Percentiles rank a stretch among this genome's conserved stretches.
These are phyloP conservation scores for Eimeria maxima DNA, from an alignment of 169 alveolate genomes.

Conservation along the genomic window DNA sequence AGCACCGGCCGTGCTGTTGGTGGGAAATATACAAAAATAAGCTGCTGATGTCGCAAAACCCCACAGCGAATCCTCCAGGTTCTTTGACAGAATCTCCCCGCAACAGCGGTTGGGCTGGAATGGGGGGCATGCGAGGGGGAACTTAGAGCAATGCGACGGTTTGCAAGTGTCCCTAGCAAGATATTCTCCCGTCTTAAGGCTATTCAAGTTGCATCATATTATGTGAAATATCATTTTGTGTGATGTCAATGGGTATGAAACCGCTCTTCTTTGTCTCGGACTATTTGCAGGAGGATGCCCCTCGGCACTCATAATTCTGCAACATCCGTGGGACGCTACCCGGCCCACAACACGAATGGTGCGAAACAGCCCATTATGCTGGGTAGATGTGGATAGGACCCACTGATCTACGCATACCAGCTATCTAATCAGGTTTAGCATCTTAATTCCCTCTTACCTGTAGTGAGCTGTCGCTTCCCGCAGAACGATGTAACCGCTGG, in stretches of 20 bases:
- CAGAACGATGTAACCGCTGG: background rate
- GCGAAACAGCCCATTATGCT: background rate
- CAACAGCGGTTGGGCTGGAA: constrained; percentile 58
- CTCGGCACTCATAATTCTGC: background rate
- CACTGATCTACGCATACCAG: background rate
- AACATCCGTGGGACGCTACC: constrained; percentile 9
- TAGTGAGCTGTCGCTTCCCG: background rate
- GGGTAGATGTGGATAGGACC: background rate
- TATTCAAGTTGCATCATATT: background rate
- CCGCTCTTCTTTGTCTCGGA: background rate
- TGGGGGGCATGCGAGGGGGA: constrained; percentile 74
- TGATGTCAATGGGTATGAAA: background rate
- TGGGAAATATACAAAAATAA: background rate
- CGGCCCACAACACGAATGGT: background rate
- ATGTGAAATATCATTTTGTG: background rate
- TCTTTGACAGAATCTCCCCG: constrained; percentile 55
- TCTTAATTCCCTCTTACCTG: background rate
- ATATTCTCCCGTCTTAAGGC: background rate
- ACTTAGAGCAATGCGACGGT: constrained; percentile 43
- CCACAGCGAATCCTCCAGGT: constrained; percentile 65
- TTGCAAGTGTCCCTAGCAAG: background rate
- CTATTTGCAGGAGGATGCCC: background rate
- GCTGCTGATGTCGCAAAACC: constrained; percentile 54
- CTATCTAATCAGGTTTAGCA: background rate
- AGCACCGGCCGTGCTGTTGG: constrained; percentile 25